phyloP scores from a whole-genome alignment of 2,329 filamentous ascomycete genomes.

The Colletotrichum chlorophyti region DNA sequence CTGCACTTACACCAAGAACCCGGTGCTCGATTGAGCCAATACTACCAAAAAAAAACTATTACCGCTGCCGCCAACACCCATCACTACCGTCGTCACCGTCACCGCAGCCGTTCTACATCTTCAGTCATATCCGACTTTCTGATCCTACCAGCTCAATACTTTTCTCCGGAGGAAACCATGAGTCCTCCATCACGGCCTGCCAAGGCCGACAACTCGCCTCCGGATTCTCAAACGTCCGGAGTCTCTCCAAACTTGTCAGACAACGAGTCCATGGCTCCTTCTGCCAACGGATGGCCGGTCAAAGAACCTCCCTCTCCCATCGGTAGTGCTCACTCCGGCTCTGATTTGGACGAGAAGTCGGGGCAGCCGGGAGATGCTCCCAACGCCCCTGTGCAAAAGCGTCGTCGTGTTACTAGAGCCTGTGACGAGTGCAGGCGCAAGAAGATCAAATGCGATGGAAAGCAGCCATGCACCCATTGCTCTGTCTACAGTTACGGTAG shows the following conservation, averaged over 20 bases:
- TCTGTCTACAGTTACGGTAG: slow-evolving; percentile 98
- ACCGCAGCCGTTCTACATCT: slow-evolving; percentile 8
- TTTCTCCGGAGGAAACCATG: slow-evolving; percentile 26
- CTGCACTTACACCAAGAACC: slow-evolving; percentile 29
- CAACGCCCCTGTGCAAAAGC: slow-evolving; percentile 73
- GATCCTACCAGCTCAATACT: not conserved
- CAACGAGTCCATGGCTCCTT: slow-evolving; percentile 47
- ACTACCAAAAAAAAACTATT: not conserved
- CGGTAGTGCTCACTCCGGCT: slow-evolving; percentile 51
- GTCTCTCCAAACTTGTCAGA: slow-evolving; percentile 49
- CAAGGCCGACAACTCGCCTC: slow-evolving; percentile 28
- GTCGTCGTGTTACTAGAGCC: slow-evolving; percentile 78
- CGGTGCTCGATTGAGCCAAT: slow-evolving; percentile 17
- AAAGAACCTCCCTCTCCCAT: slow-evolving; percentile 46
- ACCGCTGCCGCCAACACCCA: not conserved
- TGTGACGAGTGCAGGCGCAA: slow-evolving; percentile 85
- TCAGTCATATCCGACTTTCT: not conserved
- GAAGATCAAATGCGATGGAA: slow-evolving; percentile 88
- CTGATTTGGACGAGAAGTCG: slow-evolving; percentile 45
- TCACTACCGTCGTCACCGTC: not conserved
- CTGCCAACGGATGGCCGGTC: slow-evolving; percentile 42
- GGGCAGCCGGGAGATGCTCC: slow-evolving; percentile 39
- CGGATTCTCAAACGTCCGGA: slow-evolving; percentile 24
- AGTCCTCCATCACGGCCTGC: slow-evolving; percentile 23
- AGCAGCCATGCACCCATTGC: slow-evolving; percentile 92